phyloP scores from a whole-genome alignment of 768 basidiomycete genomes.

The Lactarius psammicola region DNA sequence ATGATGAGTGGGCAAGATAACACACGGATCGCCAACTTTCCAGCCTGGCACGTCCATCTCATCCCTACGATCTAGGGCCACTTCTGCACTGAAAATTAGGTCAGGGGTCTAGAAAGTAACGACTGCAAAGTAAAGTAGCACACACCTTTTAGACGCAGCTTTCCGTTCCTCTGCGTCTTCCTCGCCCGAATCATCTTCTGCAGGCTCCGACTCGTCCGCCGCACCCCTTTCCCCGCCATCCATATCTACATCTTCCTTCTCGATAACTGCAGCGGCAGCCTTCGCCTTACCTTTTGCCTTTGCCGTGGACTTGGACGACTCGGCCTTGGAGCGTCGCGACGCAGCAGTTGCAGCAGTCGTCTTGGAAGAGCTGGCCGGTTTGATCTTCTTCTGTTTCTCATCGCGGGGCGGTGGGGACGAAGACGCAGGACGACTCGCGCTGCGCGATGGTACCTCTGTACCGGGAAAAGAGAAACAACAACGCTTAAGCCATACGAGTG shows the following conservation, averaged over 20 bases:
- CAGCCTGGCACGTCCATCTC: conserved; percentile 82
- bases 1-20: conserved; percentile 37
- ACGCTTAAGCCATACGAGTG: neutral
- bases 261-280: neutral
- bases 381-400: neutral
- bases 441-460: conserved; percentile 17
- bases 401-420: conserved; percentile 5
- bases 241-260: conserved; percentile 27
- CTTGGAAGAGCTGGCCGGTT: conserved; percentile 5
- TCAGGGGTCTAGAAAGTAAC: neutral
- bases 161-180: conserved; percentile 45
- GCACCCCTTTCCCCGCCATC: conserved; percentile 20
- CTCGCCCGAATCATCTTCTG: conserved; percentile 42
- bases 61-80: conserved; percentile 53
- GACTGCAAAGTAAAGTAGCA: neutral
- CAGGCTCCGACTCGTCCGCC: conserved; percentile 31
- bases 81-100: conserved; percentile 58
- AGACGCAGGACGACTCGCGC: conserved; percentile 12
- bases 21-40: conserved; percentile 83
- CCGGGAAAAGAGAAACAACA: too few relatives aligned
- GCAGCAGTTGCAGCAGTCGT: neutral
- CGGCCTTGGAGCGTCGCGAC: conserved; percentile 3
- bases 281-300: conserved; percentile 26
- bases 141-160: conserved; percentile 66
- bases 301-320: conserved; percentile 1